Conservation (phyloP, 768 basidiomycete genomes). For the Trametes elegans region DNA sequence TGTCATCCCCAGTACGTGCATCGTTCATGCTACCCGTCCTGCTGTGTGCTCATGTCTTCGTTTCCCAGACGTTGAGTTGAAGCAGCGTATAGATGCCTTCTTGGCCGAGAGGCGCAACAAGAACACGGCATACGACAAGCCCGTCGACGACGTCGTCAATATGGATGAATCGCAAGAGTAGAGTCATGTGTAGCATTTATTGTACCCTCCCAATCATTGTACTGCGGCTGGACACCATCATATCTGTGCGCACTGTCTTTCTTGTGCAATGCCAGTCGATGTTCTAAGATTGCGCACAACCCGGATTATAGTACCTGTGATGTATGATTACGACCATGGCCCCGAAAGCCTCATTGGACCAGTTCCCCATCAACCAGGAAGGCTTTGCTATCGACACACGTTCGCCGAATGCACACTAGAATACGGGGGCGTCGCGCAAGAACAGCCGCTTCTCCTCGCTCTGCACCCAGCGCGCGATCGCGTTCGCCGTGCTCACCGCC, state of each 20-base stretch:
- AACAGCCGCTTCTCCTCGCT: slow-evolving; percentile 83
- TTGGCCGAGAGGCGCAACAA: slow-evolving; percentile 37
- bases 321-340: no score
- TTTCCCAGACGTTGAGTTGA: slow-evolving; percentile 42
- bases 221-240: background rate
- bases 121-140: slow-evolving; percentile 30
- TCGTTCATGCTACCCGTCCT: background rate
- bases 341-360: no score
- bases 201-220: background rate
- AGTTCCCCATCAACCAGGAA: no score
- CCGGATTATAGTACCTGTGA: no score
- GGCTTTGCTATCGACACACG: no score
- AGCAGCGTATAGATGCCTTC: slow-evolving; percentile 46
- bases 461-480: slow-evolving; percentile 88
- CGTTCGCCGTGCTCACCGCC: slow-evolving; percentile 84
- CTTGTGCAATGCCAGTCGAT: background rate
- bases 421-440: slow-evolving; percentile 86
- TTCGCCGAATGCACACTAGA: no score
- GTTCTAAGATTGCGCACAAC: background rate
- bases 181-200: slow-evolving; percentile 9
- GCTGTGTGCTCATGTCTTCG: slow-evolving; percentile 16
- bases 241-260: background rate
- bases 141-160: slow-evolving; percentile 30
- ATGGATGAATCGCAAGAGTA: slow-evolving; percentile 29
- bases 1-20: slow-evolving; percentile 64